These are phyloP conservation scores for Hemileia vastatrix DNA, from an alignment of 1,284 basidiomycete species.

Conservation along the genomic window DNA sequence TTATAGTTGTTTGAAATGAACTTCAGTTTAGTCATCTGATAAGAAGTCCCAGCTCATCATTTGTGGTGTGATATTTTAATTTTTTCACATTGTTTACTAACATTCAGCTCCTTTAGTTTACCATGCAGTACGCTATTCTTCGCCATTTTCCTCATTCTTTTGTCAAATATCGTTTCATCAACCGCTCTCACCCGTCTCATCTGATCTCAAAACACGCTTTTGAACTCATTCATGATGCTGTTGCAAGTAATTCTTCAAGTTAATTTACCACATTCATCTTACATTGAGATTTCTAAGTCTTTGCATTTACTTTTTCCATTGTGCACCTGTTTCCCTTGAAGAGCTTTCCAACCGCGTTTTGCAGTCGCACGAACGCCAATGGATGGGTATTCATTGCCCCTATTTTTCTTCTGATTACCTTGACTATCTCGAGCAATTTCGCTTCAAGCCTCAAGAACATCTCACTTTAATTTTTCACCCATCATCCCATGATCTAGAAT, in stretches of 20 bases:
- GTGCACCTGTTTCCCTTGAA: no score
- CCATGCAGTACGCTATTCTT: constrained; percentile 91
- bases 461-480: constrained; percentile 57
- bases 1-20: not conserved
- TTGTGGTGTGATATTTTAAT: no score
- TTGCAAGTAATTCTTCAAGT: constrained; percentile 56
- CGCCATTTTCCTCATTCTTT: constrained; percentile 63
- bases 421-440: constrained; percentile 60
- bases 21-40: not conserved
- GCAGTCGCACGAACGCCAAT: no score
- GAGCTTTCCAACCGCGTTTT: no score
- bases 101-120: constrained; percentile 54
- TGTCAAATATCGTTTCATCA: constrained; percentile 71
- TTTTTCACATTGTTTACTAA: no score
- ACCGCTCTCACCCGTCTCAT: constrained; percentile 55
- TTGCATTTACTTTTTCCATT: no score
- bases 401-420: constrained; percentile 68
- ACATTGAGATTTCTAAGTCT: no score
- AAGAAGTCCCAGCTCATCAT: no score
- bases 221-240: constrained; percentile 56
- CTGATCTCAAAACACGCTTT: constrained; percentile 65
- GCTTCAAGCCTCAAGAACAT: constrained; percentile 67
- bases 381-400: constrained; percentile 62
- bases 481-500: constrained; percentile 36
- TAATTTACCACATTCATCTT: no score